Conservation (phyloP, 108 stramenopile species). For the Nitzschia sp. region DNA sequence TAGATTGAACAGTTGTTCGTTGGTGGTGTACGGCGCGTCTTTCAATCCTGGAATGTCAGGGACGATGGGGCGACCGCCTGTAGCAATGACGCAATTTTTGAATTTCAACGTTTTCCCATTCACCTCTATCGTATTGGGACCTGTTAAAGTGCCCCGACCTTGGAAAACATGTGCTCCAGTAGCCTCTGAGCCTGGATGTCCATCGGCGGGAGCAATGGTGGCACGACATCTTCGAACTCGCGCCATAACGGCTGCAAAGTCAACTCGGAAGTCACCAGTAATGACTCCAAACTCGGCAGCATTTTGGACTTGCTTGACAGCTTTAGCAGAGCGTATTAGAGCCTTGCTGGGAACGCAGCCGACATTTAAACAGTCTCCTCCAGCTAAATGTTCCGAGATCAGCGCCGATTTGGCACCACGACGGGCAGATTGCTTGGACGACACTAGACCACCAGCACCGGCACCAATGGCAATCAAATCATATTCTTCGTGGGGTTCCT, state of each 20-base stretch:
- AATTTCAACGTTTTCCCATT: conserved; percentile 62
- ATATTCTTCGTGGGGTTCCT: conserved; percentile 56
- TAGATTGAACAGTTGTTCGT: conserved; percentile 91
- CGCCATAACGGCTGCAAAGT: conserved; percentile 85
- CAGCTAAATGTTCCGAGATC: conserved; percentile 77
- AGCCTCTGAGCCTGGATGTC: conserved; percentile 64
- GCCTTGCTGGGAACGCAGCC: conserved; percentile 97
- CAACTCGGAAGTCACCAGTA: conserved; percentile 64
- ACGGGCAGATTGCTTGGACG: conserved; percentile 63
- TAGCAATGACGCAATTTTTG: conserved; percentile 90
- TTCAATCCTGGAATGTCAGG: conserved; percentile 72
- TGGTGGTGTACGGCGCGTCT: conserved; percentile 88
- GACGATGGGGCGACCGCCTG: conserved; percentile 83
- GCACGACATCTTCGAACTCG: conserved; percentile 67
- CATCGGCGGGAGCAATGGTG: conserved; percentile 85
- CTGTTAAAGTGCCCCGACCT: conserved; percentile 65
- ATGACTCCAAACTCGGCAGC: conserved; percentile 84
- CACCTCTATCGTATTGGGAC: conserved; percentile 74
- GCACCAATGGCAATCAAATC: conserved; percentile 91
- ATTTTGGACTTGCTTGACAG: conserved; percentile 61
- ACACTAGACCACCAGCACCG: conserved; percentile 85
- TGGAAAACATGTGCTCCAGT: conserved; percentile 77
- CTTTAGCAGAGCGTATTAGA: conserved; percentile 77
- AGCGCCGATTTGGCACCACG: conserved; percentile 79
- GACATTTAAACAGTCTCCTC: conserved; percentile 89